phyloP scores from a whole-genome alignment of 179 eudicot genomes.

The Amaranthus tricolor region DNA sequence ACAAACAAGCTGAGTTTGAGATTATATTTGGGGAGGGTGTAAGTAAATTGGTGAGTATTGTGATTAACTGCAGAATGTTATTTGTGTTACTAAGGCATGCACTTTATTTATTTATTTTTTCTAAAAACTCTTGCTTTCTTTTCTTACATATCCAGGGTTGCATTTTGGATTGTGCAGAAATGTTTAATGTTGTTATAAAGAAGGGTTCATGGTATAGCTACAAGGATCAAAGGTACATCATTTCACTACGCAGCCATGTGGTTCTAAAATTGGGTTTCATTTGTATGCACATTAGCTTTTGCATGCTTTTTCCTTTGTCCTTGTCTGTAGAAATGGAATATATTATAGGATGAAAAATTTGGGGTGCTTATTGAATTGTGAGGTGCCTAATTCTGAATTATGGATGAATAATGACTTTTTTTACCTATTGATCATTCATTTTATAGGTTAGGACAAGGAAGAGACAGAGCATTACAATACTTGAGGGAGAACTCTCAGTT shows the following conservation, averaged over 20 bases:
- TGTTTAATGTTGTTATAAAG: constrained; percentile 70
- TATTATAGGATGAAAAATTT: not conserved
- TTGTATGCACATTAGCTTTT: not conserved
- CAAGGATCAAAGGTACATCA: constrained; percentile 63
- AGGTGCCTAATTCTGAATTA: not conserved
- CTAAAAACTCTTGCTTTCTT: constrained; percentile 5
- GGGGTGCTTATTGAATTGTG: constrained; percentile 5
- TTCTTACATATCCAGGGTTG: constrained; percentile 62
- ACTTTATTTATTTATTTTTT: not conserved
- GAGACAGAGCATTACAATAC: constrained; percentile 81
- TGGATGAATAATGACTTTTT: constrained; percentile 5
- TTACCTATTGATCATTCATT: constrained; percentile 11
- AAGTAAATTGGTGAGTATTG: constrained; percentile 71
- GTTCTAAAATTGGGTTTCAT: constrained; percentile 2
- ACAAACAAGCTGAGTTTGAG: constrained; percentile 95
- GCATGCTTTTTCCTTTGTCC: not conserved
- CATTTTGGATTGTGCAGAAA: constrained; percentile 88
- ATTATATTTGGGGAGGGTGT: constrained; percentile 95
- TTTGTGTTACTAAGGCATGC: constrained; percentile 9
- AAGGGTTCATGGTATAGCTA: constrained; percentile 98
- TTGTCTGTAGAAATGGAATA: not conserved
- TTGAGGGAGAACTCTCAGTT: constrained; percentile 76
- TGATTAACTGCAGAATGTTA: not conserved
- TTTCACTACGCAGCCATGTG: constrained; percentile 1
- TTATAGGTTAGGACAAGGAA: constrained; percentile 90